Base-by-base conservation (phyloP, 1,284 basidiomycete genomes). In the Exobasidium cylindrosporum region DNA sequence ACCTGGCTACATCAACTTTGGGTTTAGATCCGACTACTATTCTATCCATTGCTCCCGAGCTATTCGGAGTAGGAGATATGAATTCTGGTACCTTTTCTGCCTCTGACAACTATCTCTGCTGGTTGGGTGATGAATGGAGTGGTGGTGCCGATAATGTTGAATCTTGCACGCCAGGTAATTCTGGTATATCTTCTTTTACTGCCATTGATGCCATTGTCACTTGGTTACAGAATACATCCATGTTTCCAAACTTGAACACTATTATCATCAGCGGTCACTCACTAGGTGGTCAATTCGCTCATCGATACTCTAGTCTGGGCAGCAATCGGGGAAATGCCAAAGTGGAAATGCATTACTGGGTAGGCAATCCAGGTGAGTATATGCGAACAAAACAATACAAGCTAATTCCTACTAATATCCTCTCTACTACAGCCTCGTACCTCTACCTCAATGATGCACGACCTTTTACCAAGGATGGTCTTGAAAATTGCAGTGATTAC, bases 261-360 rank as follows among this genome's bases (percentile, higher is more conserved):
- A 72, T 73, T 44, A 64, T 70, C 30, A 24, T 77, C n/a, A 66
- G 64, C 6, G 74, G 74, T 35, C 74, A 77, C 61, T 74, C 72
- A 46, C 66, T 75, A 65, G 74, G 73, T n/a, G 74, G 73, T 1
- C 73, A 77, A 55, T 67, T 65, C 61, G 66, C 62, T 17, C 67
- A 72, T 44, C 64, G 73, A 11, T 77, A 75, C 44, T 58, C 73
- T 0, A 21, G 72, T 13, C 44, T 67, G n/a, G 65, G 65, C 32
- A 62, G 65, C 54, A 31, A 58, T 24, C 47, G 24, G 10, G 24
- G 29, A 10, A 50, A 24, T 24, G 47, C 7, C 21, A 7, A 31
- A 14, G 47, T 50, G 14, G 47, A 50, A 26, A 24, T 50, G 23
- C 24, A 50, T 14, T 50, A 50, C 21, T 50, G 47, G 47, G 47